Evolutionary conservation across 116 monocot species (phyloP), one percentile per base, ranked within the genome.

Genomic region (Posidonia oceanica): DNA sequence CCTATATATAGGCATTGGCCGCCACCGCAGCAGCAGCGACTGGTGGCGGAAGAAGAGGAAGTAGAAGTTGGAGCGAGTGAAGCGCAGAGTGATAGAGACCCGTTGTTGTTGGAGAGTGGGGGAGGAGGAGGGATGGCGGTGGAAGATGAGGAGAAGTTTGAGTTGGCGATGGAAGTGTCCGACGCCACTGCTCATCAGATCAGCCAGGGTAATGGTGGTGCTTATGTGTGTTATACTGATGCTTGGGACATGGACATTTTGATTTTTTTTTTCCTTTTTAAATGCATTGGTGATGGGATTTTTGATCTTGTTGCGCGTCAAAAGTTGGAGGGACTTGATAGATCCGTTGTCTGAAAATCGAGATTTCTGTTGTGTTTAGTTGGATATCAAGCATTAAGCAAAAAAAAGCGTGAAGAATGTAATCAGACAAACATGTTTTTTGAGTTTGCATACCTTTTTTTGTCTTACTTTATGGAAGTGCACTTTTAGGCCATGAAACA

Each of bases 141-240:
- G 4, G 29, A 37, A 14, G 59, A 65, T 20, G 68, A 67, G 80
- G 72, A 70, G 63, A 67, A 62, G 54, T 36, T 23, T 41, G n/a
- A 12, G 21, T 2, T 3, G 2, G 62, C 12, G 17, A 67, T 71
- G 39, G 39, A 74, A 36, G 75, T 44, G 17, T 66, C 71, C 8
- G 80, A 80, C 4, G 76, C 15, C 14, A 80, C 80, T 1, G 76
- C 76, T 42, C 80, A 80, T 29, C 80, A 76, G 72, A 80, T 80
- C 38, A 80, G 80, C 57, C 38, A 67, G 42, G 80, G 80, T 76
- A 61, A 54, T 7, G 6, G 3, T 60, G 20, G 4, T 36, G 7
- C 18, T 48, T 69, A 5, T 16, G 15, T 42, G 60, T 63, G 7
- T 18, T 54, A 3, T 37, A 1, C 17, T 42, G 7, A 11, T 37